phyloP scores from a whole-genome alignment of 495 filamentous ascomycete species.

The Penicillium taxi region DNA sequence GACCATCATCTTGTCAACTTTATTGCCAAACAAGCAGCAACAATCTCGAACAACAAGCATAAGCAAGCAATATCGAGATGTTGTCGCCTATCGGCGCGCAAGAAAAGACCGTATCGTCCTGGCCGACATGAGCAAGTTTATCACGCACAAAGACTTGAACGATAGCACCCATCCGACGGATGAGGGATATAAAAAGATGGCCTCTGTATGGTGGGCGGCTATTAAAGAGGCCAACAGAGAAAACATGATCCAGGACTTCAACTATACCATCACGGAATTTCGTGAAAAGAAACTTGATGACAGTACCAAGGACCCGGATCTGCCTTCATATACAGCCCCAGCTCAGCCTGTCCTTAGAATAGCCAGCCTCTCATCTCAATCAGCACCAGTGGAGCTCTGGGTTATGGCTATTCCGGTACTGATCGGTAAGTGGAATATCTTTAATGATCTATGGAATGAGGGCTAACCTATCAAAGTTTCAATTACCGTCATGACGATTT shows the following conservation, averaged over 20 bases:
- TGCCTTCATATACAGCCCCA: conserved; percentile 9
- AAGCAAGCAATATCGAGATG: conserved; percentile 28
- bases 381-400: too few relatives aligned
- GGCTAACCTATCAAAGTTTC: too few relatives aligned
- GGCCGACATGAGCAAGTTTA: conserved; percentile 41
- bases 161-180: conserved; percentile 47
- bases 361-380: too few relatives aligned
- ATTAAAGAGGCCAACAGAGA: conserved; percentile 25
- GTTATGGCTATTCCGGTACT: too few relatives aligned
- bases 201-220: conserved; percentile 41
- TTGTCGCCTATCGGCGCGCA: conserved; percentile 24
- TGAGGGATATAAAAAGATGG: conserved; percentile 46
- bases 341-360: too few relatives aligned
- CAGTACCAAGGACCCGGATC: conserved; percentile 11
- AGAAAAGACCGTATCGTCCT: conserved; percentile 31
- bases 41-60: conserved; percentile 19
- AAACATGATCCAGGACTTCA: conserved; percentile 12
- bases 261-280: conserved; percentile 9
- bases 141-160: conserved; percentile 26
- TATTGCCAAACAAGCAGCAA: conserved; percentile 30
- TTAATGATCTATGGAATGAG: too few relatives aligned
- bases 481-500: too few relatives aligned
- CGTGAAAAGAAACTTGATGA: conserved; percentile 11
- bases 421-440: too few relatives aligned
- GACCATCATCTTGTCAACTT: conserved; percentile 42